These are phyloP conservation scores for Backusella sp. DNA, from an alignment of 192 early-diverging fungal genomes.

Conservation along the genomic window DNA sequence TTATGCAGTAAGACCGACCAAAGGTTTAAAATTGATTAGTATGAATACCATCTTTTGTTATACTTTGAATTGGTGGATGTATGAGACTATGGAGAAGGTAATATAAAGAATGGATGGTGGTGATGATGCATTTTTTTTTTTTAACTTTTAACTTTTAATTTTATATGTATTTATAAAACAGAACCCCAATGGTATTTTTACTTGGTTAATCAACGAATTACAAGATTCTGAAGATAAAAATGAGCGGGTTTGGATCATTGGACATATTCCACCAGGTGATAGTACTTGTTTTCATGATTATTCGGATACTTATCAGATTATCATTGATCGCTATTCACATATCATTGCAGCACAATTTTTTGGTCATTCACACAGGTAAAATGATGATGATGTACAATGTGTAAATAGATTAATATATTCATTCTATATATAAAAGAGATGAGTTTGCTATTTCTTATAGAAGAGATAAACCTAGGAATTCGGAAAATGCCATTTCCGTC, in stretches of 20 bases:
- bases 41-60: slow-evolving; percentile 63
- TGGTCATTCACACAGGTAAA: slow-evolving; percentile 52
- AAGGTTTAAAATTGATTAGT: slow-evolving; percentile 48
- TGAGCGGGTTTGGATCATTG: slow-evolving; percentile 56
- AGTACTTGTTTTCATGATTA: slow-evolving; percentile 51
- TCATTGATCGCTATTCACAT: slow-evolving; percentile 53
- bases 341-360: slow-evolving; percentile 56
- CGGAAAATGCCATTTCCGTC: slow-evolving; percentile 40
- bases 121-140: not conserved
- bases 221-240: slow-evolving; percentile 48
- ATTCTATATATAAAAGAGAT: slow-evolving; percentile 24
- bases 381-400: not conserved
- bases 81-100: slow-evolving; percentile 36
- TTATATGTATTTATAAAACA: not conserved
- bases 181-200: slow-evolving; percentile 51
- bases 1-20: slow-evolving; percentile 45
- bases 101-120: not conserved
- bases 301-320: slow-evolving; percentile 49
- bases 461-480: slow-evolving; percentile 23
- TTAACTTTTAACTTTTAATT: not conserved
- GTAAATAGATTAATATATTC: not conserved
- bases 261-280: slow-evolving; percentile 49
- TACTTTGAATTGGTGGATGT: slow-evolving; percentile 53
- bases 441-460: slow-evolving; percentile 52
- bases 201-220: slow-evolving; percentile 49